phyloP scores from a whole-genome alignment of 2,329 filamentous ascomycete genomes.

The Penicillium palitans region DNA sequence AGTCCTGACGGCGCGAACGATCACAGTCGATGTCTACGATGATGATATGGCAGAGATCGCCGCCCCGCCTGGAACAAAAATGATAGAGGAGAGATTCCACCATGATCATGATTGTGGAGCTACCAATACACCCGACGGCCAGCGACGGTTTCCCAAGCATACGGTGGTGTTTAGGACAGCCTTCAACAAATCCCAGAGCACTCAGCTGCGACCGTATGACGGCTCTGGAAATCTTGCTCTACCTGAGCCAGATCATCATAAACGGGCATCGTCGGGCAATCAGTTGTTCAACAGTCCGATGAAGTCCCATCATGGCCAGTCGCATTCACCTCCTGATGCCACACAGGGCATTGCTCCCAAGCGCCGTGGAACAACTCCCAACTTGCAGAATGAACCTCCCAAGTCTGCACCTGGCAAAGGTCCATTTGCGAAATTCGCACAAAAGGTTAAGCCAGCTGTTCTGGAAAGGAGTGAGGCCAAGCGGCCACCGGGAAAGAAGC shows the following conservation, averaged over 20 bases:
- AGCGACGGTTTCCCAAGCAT: conserved; percentile 38
- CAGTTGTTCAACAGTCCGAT: neutral
- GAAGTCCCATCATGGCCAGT: neutral
- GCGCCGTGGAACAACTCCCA: conserved; percentile 8
- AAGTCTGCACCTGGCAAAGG: conserved; percentile 29
- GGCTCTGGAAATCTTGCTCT: neutral
- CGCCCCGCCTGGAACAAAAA: conserved; percentile 48
- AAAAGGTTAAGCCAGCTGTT: conserved; percentile 33
- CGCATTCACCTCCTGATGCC: conserved; percentile 5
- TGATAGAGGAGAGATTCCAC: conserved; percentile 50
- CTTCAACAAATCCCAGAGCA: conserved; percentile 43
- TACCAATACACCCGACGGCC: conserved; percentile 46
- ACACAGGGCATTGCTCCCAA: conserved; percentile 2
- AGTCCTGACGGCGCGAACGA: conserved; percentile 46
- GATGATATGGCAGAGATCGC: conserved; percentile 44
- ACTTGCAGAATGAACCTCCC: conserved; percentile 23
- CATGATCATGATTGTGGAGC: conserved; percentile 46
- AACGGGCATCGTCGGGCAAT: neutral
- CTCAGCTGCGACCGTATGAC: conserved; percentile 34
- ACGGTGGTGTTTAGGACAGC: conserved; percentile 49
- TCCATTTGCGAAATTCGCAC: conserved; percentile 36
- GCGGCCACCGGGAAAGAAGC: conserved; percentile 16
- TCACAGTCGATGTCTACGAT: conserved; percentile 50
- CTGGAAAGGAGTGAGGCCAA: conserved; percentile 32
- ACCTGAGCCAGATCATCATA: conserved; percentile 3